Evolutionary conservation across 768 basidiomycete species (phyloP).

Genomic region (Lentinula raphanica): DNA sequence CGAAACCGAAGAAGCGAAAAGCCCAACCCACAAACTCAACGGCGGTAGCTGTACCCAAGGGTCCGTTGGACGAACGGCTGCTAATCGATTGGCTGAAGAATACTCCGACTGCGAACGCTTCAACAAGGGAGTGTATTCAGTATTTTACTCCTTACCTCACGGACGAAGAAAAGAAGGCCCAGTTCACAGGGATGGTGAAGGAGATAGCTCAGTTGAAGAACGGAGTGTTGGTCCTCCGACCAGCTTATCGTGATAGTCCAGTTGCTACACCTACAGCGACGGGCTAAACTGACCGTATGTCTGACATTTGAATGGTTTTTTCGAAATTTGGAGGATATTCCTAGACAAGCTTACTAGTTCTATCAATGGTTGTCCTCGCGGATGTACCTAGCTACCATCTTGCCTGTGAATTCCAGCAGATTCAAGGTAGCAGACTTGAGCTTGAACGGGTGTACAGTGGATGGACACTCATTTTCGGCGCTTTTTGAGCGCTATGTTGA

Average conservation of each 20-base stretch:
- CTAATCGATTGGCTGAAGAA: constrained; percentile 73
- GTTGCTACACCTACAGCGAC: constrained; percentile 15
- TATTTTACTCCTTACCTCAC: constrained; percentile 74
- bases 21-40: constrained; percentile 21
- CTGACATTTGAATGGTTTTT: neutral
- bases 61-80: constrained; percentile 59
- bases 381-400: no score
- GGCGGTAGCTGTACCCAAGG: constrained; percentile 35
- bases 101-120: constrained; percentile 48
- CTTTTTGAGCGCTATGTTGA: no score
- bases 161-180: constrained; percentile 61
- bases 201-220: constrained; percentile 71
- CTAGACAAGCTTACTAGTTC: no score
- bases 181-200: constrained; percentile 76
- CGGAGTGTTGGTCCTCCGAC: constrained; percentile 55
- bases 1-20: constrained; percentile 56
- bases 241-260: constrained; percentile 30
- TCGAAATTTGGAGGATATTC: no score
- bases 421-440: no score
- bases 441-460: no score
- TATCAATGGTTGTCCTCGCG: no score
- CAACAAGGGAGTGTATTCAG: constrained; percentile 75
- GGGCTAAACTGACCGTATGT: neutral
- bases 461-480: no score
- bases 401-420: no score